These are phyloP conservation scores for grape (Vitis vinifera) DNA, from an alignment of 164 flowering plant genomes.

Conservation along the genomic window DNA sequence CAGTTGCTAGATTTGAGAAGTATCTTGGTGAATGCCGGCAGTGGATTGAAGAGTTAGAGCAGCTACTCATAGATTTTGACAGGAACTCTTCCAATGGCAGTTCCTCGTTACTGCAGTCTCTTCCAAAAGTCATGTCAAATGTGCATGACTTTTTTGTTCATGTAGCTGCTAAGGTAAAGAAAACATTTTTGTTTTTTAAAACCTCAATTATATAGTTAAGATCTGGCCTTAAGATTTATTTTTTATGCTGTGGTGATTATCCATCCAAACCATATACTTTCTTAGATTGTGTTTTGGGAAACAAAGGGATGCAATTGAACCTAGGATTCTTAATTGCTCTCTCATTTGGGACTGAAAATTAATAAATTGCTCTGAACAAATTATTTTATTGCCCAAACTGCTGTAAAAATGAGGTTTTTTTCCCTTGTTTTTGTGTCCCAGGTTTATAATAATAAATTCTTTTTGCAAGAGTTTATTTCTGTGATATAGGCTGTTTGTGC, in stretches of 20 bases:
- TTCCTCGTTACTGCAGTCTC: conserved; percentile 69
- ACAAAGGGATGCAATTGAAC: too few relatives aligned
- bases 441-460: too few relatives aligned
- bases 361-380: neutral
- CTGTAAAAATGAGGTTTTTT: too few relatives aligned
- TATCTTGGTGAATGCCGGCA: conserved; percentile 76
- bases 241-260: neutral
- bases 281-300: too few relatives aligned
- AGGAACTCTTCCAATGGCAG: conserved; percentile 38
- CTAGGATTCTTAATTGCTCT: too few relatives aligned
- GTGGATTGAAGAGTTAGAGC: conserved; percentile 97
- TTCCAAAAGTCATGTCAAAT: conserved; percentile 90
- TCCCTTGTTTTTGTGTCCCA: too few relatives aligned
- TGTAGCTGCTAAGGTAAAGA: conserved; percentile 90
- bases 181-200: neutral
- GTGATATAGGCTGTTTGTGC: too few relatives aligned
- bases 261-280: neutral
- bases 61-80: conserved; percentile 64
- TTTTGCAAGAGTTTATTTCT: too few relatives aligned
- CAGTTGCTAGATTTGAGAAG: conserved; percentile 83
- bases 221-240: neutral
- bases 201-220: neutral
- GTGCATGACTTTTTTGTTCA: conserved; percentile 96
- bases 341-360: neutral
- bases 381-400: too few relatives aligned